Base-by-base conservation (phyloP, 139 green algal genomes). In the Zygnema circumcarinatum region DNA sequence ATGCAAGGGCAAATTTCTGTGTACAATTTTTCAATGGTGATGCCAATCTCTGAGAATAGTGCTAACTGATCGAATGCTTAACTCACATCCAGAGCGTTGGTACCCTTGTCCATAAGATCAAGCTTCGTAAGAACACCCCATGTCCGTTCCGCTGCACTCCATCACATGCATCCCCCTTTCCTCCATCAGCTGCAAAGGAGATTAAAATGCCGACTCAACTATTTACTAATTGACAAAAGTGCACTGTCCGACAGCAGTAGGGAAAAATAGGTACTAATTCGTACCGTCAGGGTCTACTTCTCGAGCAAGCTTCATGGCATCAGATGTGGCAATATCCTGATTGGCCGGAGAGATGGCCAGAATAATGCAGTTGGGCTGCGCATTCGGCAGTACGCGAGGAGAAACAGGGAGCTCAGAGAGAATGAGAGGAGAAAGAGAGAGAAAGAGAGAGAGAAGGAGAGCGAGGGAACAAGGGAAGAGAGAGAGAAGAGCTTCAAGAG, bases 101-200 rank as follows among this genome's bases (percentile, higher is more conserved):
- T 93, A 32, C 91, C 91, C 79, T 88, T 90, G 32, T 91, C 83
- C 87, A 88, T 88, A 25, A 88, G 74, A 67, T 93, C 91, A 35
- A 93, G 72, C 74, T 93, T 93, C 0, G 91, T 93, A 29, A 93
- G 42, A 38, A 93, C 91, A 31, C 91, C 91, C 54, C 90, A 86
- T 33, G 91, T 93, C 25, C 91, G 62, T 35, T 92, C 85, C 1
- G 85, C 90, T 79, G 83, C 67, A 87, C 11, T 2, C 32, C 35
- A 1, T n/a, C n/a, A n/a, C n/a, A n/a, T n/a, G n/a, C n/a, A n/a
- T n/a, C 54, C 54, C 29, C 54, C 54, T 72, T 29, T 72, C 54
- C 54, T 29, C 29, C 54, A 33, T 72, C 54, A 78, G 3, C 3
- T 78, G 16, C 16, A 78, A 78, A 78, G 16, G 16, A 52, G 16